Evolutionary conservation across 805 yeast species (phyloP), one percentile per base, ranked within the genome.

Genomic region (Metschnikowia anglica): DNA sequence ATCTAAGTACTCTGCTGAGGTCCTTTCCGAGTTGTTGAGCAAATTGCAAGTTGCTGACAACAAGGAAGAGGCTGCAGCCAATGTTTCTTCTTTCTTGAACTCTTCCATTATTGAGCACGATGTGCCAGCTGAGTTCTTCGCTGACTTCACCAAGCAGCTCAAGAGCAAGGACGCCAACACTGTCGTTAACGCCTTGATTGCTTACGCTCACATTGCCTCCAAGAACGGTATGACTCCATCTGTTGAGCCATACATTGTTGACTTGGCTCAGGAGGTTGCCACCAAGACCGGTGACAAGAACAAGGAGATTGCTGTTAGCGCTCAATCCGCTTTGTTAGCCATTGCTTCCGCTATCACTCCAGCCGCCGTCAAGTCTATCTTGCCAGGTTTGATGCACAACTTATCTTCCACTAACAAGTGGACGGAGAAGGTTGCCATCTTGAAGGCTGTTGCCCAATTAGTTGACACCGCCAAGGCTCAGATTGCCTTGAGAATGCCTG

Each of bases 401-500:
- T 78, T 93, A 62, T 65, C 77, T 44, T 59, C 72, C 65, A 80
- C 93, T 61, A 80, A 84, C 79, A 93, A 93, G 78, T 93, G 99
- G 99, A 90, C 90, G 63, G 98, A 91, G 80, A 93, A 93, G 84
- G 85, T 84, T 63, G 86, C 96, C 59, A 76, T 90, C 61, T 79
- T 93, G 70, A 80, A 80, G 66, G 85, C 96, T 62, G 76, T 93
- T 64, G 73, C 96, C 55, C 80, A 81, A 58, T 78, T 91, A 65
- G 99, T 93, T 61, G 95, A 88, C 68, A 79, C 88, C 59, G 97
- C 99, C 61, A 91, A 90, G 74, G 85, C 74, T 61, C 99, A 90
- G 80, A 78, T 93, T 59, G 96, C 99, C 60, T 81, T 93, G 65
- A 89, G 99, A 82, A 93, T 93, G 98, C 96, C 98, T 65, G 98